Conservation (phyloP, 2,329 filamentous ascomycete genomes). For the Alternaria novae-zelandiae region DNA sequence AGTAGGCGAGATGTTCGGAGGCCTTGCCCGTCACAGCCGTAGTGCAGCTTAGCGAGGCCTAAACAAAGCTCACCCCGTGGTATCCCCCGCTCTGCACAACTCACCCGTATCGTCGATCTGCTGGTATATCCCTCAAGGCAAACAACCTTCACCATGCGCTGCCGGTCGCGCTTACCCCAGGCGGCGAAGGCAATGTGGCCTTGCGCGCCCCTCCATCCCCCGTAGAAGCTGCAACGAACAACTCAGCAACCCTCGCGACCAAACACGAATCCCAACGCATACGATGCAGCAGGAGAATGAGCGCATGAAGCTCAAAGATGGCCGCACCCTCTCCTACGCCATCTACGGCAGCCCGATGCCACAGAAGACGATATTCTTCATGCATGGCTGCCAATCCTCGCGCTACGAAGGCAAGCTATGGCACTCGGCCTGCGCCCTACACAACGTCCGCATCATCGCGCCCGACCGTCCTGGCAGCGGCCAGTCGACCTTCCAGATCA, state of each 20-base stretch:
- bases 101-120: slow-evolving; percentile 9
- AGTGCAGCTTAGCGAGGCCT: slow-evolving; percentile 8
- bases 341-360: slow-evolving; percentile 52
- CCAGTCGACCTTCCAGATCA: slow-evolving; percentile 47
- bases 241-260: not conserved
- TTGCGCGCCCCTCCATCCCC: not conserved
- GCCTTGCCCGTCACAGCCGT: slow-evolving; percentile 9
- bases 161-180: slow-evolving; percentile 1
- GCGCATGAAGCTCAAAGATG: slow-evolving; percentile 39
- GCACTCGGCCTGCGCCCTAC: slow-evolving; percentile 42
- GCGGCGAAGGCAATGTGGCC: slow-evolving; percentile 2
- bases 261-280: not conserved
- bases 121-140: slow-evolving; percentile 5
- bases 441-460: slow-evolving; percentile 49
- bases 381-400: slow-evolving; percentile 54
- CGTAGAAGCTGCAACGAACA: not conserved
- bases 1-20: slow-evolving; percentile 1
- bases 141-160: slow-evolving; percentile 6
- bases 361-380: slow-evolving; percentile 50
- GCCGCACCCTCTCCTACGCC: slow-evolving; percentile 53
- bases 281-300: slow-evolving; percentile 29
- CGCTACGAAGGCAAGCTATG: slow-evolving; percentile 50
- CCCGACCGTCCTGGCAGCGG: slow-evolving; percentile 56
- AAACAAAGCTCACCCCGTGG: slow-evolving; percentile 2
- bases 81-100: slow-evolving; percentile 12